Evolutionary conservation across 176 grass and related monocot genomes (phyloP), one percentile per base, ranked within the genome.

Genomic region (Carex scoparia): DNA sequence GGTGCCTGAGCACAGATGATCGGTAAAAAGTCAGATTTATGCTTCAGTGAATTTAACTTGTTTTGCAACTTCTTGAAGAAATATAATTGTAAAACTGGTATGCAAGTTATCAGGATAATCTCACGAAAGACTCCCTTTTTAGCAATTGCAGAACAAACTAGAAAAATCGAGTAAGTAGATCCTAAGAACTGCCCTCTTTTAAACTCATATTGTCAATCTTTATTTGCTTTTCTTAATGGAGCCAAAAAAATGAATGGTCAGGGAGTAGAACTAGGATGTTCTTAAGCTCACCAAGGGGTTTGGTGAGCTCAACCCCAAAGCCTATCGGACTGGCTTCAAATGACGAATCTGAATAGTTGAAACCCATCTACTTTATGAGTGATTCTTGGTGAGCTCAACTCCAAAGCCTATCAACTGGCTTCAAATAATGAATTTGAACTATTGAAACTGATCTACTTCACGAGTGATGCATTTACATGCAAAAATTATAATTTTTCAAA

Each of bases 1-100:
- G 96, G 79, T 98, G 93, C 76, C 96, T 98, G 72, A 86, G 86
- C 72, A 62, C 3, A 9, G 64, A 65, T 13, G 75, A 61, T 56
- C 1, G 0, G 8, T 33, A 12, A 9, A 51, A 51, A 78, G 51
- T 78, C 51, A 16, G 28, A 5, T 9, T 32, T 78, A 78, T 32
- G 74, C 32, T 55, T 78, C 1, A 10, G 51, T 57, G 27, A 28
- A 56, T 16, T 10, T 31, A 14, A 56, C 49, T 77, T 55, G 16
- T 13, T 49, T 71, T 55, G 72, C 48, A 77, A 49, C 28, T 19
- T 49, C 19, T 13, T 56, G 4, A 31, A 31, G 27, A 31, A 75
- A 56, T 11, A 13, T 8, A 15, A 70, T 54, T 77, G 46, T 30
- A 13, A 32, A 28, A 15, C 48, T 56, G 28, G n/a, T 27, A 46